Conservation (phyloP, 2,329 filamentous ascomycete species). For the Exophiala mesophila region DNA sequence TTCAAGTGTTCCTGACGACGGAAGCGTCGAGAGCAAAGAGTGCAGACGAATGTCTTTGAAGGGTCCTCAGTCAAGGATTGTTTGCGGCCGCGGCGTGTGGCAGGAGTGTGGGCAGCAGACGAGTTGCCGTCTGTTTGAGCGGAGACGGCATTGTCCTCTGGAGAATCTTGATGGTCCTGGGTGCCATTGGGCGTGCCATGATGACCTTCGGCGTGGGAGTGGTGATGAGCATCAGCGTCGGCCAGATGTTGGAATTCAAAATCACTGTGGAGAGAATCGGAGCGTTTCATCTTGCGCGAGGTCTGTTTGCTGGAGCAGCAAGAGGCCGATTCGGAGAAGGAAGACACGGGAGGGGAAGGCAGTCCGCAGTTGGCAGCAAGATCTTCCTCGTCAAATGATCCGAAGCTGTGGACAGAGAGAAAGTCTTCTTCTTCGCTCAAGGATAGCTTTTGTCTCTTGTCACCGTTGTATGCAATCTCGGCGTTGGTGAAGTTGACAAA, state of each 20-base stretch:
- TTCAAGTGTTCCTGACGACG: conserved; percentile 97
- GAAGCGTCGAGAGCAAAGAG: conserved; percentile 94
- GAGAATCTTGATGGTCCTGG: conserved; percentile 41
- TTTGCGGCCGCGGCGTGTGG: conserved; percentile 93
- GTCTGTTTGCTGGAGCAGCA: conserved; percentile 40
- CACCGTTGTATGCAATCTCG: conserved; percentile 56
- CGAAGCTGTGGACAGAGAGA: conserved; percentile 69
- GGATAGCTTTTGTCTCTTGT: conserved; percentile 65
- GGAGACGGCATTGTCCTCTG: conserved; percentile 41
- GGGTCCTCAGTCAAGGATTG: conserved; percentile 97
- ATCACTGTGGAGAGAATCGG: conserved; percentile 29
- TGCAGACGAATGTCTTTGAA: conserved; percentile 96
- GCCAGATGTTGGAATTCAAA: conserved; percentile 29
- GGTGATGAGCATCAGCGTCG: conserved; percentile 31
- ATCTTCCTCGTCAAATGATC: conserved; percentile 67
- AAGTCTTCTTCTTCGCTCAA: conserved; percentile 69
- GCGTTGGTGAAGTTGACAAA: conserved; percentile 64
- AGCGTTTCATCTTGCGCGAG: conserved; percentile 35
- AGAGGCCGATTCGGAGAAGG: conserved; percentile 48
- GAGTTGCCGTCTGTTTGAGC: conserved; percentile 23
- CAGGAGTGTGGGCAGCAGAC: conserved; percentile 43
- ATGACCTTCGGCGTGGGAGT: conserved; percentile 42
- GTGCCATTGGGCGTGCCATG: conserved; percentile 34
- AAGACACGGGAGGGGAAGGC: conserved; percentile 57
- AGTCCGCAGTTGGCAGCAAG: conserved; percentile 57